Evolutionary conservation across 2,329 filamentous ascomycete genomes (phyloP), one percentile per base, ranked within the genome.

Genomic region (Sporothrix dimorphospora): DNA sequence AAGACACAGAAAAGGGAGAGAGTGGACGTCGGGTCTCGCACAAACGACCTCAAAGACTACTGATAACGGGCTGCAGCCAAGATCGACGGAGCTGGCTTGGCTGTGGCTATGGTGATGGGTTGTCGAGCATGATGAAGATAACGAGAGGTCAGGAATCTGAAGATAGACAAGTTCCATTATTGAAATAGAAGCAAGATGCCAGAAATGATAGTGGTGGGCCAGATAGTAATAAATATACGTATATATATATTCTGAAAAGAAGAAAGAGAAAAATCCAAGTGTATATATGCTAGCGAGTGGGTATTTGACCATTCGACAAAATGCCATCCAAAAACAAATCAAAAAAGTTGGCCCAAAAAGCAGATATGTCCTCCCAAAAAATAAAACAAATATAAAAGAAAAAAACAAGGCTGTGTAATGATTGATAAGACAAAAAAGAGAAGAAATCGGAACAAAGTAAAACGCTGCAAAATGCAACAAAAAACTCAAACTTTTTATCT

Each of bases 281-380:
- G 30, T 45, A 49, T 45, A 49, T 65, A 61, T 73, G 72, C 72
- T 8, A 73, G 55, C 63, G 65, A 71, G 69, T 59, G 69, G 69
- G 69, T 72, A 74, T 71, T 71, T 45, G n/a, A 71, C 55, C 69
- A 71, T 34, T 71, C 69, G 69, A 71, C 47, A 57, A 57, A 57
- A 71, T 71, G 69, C 69, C 30, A 65, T 53, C 45, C 38, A 65
- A 40, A 59, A 40, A 69, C 16, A 45, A 40, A n/a, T n/a, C n/a
- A n/a, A 47, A 47, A 53, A n/a, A 27, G 42, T 38, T 55, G 27
- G 42, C 30, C 66, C 30, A 57, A 69, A 69, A 59, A 40, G 51
- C 59, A 65, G 4, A 27, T 45, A 3, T 27, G 40, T 45, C 16
- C 45, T 27, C 65, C 65, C 5, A 30, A 8, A 55, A 45, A 55